Conservation (phyloP, 805 yeast species). For the Metschnikowia lunata region DNA sequence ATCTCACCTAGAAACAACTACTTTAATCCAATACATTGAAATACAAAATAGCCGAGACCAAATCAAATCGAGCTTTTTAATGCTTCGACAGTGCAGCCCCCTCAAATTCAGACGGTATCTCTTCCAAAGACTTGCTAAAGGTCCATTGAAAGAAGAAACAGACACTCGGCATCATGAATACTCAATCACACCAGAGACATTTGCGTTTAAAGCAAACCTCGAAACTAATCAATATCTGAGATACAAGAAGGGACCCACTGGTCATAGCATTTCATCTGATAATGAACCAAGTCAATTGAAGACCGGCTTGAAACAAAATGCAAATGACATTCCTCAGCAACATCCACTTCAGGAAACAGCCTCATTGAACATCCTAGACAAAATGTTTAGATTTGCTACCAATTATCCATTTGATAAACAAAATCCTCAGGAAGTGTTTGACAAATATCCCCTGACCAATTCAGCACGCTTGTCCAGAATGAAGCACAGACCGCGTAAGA, state of each 20-base stretch:
- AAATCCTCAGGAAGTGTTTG: conserved; percentile 38
- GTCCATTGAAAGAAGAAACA: conserved; percentile 17
- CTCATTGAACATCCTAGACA: conserved; percentile 28
- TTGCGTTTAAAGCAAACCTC: conserved; percentile 37
- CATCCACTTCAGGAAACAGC: conserved; percentile 26
- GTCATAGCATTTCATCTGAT: too few relatives aligned
- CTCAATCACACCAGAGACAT: conserved; percentile 43
- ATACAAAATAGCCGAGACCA: too few relatives aligned
- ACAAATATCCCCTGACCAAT: conserved; percentile 32
- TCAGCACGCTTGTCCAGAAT: conserved; percentile 29
- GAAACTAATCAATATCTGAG: neutral
- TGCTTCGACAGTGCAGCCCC: conserved; percentile 9
- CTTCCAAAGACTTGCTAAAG: conserved; percentile 18
- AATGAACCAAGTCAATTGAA: too few relatives aligned
- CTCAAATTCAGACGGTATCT: conserved; percentile 14
- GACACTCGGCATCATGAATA: conserved; percentile 36
- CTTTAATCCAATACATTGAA: too few relatives aligned
- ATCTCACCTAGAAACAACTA: too few relatives aligned
- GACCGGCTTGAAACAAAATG: too few relatives aligned
- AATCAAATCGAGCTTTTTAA: neutral
- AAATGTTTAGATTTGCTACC: conserved; percentile 36
- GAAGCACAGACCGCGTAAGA: conserved; percentile 50
- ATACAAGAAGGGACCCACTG: too few relatives aligned
- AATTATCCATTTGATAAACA: conserved; percentile 38
- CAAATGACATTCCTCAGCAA: neutral